These are phyloP conservation scores for Schizophyllum amplum DNA, from an alignment of 1,284 basidiomycete genomes.

Conservation along the genomic window DNA sequence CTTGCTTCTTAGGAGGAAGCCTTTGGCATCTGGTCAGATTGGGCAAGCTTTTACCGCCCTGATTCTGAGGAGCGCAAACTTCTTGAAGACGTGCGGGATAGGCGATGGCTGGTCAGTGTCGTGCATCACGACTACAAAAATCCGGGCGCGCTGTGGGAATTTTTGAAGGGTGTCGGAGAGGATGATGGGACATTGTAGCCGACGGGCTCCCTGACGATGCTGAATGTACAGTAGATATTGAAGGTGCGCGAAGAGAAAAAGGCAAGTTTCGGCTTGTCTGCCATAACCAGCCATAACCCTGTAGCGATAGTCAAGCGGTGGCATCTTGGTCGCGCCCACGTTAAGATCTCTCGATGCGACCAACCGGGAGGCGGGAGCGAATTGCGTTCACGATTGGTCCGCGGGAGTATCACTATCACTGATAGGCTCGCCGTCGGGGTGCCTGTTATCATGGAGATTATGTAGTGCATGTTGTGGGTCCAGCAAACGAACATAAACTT, in stretches of 20 bases:
- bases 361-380: too few species aligned
- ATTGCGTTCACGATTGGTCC: too few species aligned
- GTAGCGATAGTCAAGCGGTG: neutral
- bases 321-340: neutral
- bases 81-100: slow-evolving; percentile 64
- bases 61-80: slow-evolving; percentile 65
- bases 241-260: too few species aligned
- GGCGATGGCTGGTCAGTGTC: slow-evolving; percentile 88
- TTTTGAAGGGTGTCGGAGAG: slow-evolving; percentile 32
- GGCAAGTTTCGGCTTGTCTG: neutral
- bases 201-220: too few species aligned
- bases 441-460: neutral
- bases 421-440: neutral
- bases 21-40: slow-evolving; percentile 93
- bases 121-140: slow-evolving; percentile 94
- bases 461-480: neutral
- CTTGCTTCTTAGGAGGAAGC: slow-evolving; percentile 72
- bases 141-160: slow-evolving; percentile 76
- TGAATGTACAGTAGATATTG: too few species aligned
- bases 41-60: slow-evolving; percentile 84
- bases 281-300: neutral
- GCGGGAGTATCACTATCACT: too few species aligned
- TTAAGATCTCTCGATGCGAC: too few species aligned
- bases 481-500: neutral
- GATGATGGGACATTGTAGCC: too few species aligned